Percentiles rank a stretch among this genome's conserved stretches.
Conservation (phyloP, 768 basidiomycete species). For the Tylopilus rubrobrunneus region DNA sequence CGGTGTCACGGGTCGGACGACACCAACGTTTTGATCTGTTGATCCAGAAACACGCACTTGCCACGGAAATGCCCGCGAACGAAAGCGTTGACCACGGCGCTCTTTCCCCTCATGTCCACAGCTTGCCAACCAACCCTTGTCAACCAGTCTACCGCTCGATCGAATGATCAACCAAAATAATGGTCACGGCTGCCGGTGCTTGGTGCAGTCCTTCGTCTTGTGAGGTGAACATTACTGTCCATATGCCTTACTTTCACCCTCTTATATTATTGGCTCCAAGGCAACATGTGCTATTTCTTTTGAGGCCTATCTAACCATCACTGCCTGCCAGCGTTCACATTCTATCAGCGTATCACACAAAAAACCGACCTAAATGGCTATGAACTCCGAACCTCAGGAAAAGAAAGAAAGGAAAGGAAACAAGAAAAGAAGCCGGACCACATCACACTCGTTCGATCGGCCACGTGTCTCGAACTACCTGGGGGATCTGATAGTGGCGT, state of each 20-base stretch:
- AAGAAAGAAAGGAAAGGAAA: no score
- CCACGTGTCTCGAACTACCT: constrained; percentile 1
- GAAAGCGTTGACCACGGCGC: background rate
- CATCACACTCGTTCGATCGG: background rate
- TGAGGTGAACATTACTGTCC: background rate
- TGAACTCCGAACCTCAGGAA: background rate
- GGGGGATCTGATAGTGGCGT: constrained; percentile 14
- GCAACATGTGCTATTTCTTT: no score
- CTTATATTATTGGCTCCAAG: constrained; percentile 1
- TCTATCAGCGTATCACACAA: background rate
- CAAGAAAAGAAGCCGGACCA: background rate
- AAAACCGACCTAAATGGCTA: background rate
- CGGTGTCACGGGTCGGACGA: background rate
- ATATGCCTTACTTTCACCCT: background rate
- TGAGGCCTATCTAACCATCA: background rate
- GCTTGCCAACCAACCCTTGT: background rate
- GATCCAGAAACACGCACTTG: constrained; percentile 3
- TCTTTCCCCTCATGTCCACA: background rate
- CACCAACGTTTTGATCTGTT: constrained; percentile 4
- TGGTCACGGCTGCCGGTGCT: no score
- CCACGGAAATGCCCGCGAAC: constrained; percentile 17
- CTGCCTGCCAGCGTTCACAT: background rate
- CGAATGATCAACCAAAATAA: background rate
- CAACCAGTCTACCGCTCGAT: background rate
- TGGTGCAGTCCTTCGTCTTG: background rate